Conservation (phyloP, 768 basidiomycete genomes). For the Russula sp. region DNA sequence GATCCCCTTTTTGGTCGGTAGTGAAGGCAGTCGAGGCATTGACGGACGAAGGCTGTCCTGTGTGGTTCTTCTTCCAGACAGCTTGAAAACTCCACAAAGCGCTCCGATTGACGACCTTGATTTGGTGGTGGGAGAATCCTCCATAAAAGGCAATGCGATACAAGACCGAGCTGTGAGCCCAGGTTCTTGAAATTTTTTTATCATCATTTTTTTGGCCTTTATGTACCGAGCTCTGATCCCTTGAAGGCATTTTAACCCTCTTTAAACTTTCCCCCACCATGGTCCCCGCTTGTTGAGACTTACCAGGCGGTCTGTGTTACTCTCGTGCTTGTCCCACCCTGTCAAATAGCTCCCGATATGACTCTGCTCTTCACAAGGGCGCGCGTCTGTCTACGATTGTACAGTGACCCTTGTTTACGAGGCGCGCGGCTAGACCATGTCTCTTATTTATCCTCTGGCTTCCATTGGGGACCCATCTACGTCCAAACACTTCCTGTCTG, state of each 20-base stretch:
- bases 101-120: not conserved
- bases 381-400: not conserved
- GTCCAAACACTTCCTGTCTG: slow-evolving; percentile 1
- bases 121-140: slow-evolving; percentile 11
- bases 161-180: not conserved
- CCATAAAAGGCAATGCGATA: slow-evolving; percentile 13
- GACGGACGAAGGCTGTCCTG: not conserved
- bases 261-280: slow-evolving; percentile 7
- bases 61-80: not conserved
- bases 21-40: not conserved
- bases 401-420: not conserved
- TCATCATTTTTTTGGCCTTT: slow-evolving; percentile 23
- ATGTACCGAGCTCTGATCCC: slow-evolving; percentile 11
- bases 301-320: not conserved
- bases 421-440: slow-evolving; percentile 13
- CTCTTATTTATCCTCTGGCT: slow-evolving; percentile 3
- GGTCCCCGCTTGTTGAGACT: slow-evolving; percentile 1
- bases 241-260: slow-evolving; percentile 4
- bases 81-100: not conserved
- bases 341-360: not conserved
- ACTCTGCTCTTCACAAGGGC: not conserved
- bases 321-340: not conserved
- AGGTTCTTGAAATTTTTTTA: slow-evolving; percentile 26
- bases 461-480: slow-evolving; percentile 12
- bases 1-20: not conserved